A percentile compares a stretch with the other conserved stretches of the same genome.
Evolutionary conservation across 2,329 filamentous ascomycete genomes (phyloP).

Genomic region (Cordyceps militaris): DNA sequence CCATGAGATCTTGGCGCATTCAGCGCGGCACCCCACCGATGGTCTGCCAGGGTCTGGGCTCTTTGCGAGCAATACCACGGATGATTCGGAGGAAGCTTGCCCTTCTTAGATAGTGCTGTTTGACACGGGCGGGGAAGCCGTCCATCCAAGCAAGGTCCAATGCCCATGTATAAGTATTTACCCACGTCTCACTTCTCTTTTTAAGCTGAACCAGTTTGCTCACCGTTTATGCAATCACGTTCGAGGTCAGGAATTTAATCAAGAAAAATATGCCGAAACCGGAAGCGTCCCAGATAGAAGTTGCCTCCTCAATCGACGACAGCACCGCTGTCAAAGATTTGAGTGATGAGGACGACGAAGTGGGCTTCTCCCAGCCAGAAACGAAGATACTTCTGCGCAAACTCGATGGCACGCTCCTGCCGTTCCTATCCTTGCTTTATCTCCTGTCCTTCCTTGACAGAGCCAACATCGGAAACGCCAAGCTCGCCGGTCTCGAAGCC

Average conservation of each 20-base stretch:
- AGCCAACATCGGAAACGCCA: slow-evolving; percentile 48
- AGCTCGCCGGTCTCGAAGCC: slow-evolving; percentile 45
- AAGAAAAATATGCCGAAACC: not conserved
- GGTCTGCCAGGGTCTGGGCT: not conserved
- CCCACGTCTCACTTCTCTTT: too few species aligned
- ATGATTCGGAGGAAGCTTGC: too few species aligned
- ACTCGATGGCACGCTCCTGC: slow-evolving; percentile 45
- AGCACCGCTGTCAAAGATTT: not conserved
- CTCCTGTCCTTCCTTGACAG: slow-evolving; percentile 44
- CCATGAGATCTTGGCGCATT: not conserved
- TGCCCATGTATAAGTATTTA: too few species aligned
- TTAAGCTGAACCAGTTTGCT: too few species aligned
- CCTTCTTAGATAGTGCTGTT: too few species aligned
- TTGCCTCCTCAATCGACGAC: slow-evolving; percentile 4
- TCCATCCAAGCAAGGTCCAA: too few species aligned
- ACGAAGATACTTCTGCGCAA: slow-evolving; percentile 42
- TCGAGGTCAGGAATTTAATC: too few species aligned
- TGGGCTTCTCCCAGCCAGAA: slow-evolving; percentile 24
- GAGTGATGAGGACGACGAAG: slow-evolving; percentile 9
- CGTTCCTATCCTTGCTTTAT: slow-evolving; percentile 52
- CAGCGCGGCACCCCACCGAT: not conserved
- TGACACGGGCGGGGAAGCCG: too few species aligned
- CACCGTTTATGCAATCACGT: too few species aligned
- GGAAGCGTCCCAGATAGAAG: not conserved
- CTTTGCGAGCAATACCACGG: not conserved